A percentile compares a stretch with the other conserved stretches of the same genome.
phyloP scores from a whole-genome alignment of 139 green algal genomes.

The Coelastrella sp. region DNA sequence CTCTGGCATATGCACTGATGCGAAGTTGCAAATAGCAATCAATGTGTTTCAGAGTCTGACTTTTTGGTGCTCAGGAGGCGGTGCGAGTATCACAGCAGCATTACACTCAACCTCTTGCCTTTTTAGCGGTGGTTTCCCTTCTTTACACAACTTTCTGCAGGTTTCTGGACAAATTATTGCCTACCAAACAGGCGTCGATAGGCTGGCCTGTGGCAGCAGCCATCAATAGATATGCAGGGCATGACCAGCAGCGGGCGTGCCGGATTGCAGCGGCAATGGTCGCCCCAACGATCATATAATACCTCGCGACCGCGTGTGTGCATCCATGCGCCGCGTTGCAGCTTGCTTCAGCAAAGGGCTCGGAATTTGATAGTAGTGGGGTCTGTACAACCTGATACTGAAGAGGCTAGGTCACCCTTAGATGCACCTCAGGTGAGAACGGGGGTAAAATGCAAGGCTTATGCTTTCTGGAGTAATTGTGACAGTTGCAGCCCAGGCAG shows the following conservation, averaged over 20 bases:
- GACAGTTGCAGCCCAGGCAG: background rate
- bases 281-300: background rate
- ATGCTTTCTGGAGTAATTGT: background rate
- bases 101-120: too few species aligned
- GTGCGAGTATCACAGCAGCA: too few species aligned
- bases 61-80: too few species aligned
- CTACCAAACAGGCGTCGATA: too few species aligned
- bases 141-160: too few species aligned
- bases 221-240: background rate
- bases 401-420: conserved; percentile 86
- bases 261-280: background rate
- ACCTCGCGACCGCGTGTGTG: background rate
- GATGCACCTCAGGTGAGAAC: conserved; percentile 82
- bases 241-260: background rate
- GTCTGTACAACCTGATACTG: conserved; percentile 84
- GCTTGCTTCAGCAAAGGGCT: background rate
- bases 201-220: background rate
- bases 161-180: too few species aligned
- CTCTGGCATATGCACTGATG: too few species aligned
- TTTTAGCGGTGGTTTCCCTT: too few species aligned
- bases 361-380: background rate
- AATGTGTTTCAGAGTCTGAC: too few species aligned
- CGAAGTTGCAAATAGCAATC: too few species aligned
- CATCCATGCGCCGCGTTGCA: background rate
- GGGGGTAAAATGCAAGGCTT: background rate